Evolutionary conservation across 2,329 filamentous ascomycete genomes (phyloP).

Genomic region (Volutella citrinella): DNA sequence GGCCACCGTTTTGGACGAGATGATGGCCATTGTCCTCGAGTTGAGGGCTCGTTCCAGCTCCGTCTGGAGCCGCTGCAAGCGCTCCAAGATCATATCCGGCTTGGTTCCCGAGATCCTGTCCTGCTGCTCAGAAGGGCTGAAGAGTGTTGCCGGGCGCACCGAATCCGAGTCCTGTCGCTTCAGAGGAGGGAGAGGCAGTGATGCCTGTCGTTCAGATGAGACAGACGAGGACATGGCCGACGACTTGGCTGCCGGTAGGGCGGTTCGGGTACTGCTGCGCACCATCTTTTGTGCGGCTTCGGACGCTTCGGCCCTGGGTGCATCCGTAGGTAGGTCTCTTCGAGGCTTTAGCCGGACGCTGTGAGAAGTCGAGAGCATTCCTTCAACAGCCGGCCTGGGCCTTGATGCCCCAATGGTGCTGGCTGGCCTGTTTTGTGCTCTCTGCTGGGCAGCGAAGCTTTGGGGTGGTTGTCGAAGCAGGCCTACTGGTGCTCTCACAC

Average conservation of each 20-base stretch:
- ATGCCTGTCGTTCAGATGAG: slow-evolving; percentile 26
- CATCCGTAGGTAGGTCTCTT: slow-evolving; percentile 25
- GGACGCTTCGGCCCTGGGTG: slow-evolving; percentile 17
- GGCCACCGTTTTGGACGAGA: slow-evolving; percentile 51
- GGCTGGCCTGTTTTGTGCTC: slow-evolving; percentile 51
- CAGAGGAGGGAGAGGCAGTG: slow-evolving; percentile 21
- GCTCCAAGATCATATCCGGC: slow-evolving; percentile 55
- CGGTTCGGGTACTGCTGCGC: slow-evolving; percentile 26
- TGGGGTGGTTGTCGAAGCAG: slow-evolving; percentile 55
- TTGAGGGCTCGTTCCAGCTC: slow-evolving; percentile 64
- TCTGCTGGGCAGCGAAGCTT: slow-evolving; percentile 65
- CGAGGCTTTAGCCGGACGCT: slow-evolving; percentile 26
- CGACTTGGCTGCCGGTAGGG: slow-evolving; percentile 25
- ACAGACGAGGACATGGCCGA: slow-evolving; percentile 23
- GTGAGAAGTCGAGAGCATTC: slow-evolving; percentile 25
- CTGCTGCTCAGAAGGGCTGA: slow-evolving; percentile 52
- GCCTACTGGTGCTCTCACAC: slow-evolving; percentile 37
- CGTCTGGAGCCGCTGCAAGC: slow-evolving; percentile 53
- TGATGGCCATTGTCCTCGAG: slow-evolving; percentile 59
- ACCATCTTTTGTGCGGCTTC: slow-evolving; percentile 24
- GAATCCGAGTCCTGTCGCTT: slow-evolving; percentile 28
- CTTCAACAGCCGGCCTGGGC: slow-evolving; percentile 23
- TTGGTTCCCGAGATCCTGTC: slow-evolving; percentile 49
- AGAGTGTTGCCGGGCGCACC: slow-evolving; percentile 47
- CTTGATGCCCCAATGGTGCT: slow-evolving; percentile 20